These are phyloP conservation scores for Thielaviopsis ethacetica DNA, from an alignment of 2,329 filamentous ascomycete genomes.

Conservation along the genomic window DNA sequence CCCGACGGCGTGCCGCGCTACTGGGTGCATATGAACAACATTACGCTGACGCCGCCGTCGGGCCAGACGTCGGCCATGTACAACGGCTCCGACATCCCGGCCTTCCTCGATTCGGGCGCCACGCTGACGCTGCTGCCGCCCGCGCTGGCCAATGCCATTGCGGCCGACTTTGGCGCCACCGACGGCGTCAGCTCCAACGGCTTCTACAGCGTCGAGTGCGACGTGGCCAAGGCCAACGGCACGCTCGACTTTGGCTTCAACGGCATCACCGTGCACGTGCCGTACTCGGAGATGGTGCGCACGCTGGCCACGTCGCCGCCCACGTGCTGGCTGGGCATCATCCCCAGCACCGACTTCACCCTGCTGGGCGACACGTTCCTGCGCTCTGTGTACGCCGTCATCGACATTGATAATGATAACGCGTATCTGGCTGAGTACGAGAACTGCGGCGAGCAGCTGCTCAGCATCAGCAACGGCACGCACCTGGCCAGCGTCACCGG, in stretches of 20 bases:
- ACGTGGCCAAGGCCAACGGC: constrained; percentile 23
- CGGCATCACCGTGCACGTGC: constrained; percentile 30
- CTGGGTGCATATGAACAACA: constrained; percentile 32
- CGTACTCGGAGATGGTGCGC: constrained; percentile 28
- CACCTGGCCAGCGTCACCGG: constrained; percentile 10
- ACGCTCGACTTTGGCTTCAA: constrained; percentile 33
- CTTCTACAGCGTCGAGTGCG: constrained; percentile 32
- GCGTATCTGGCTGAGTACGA: constrained; percentile 34
- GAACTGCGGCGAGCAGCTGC: constrained; percentile 27
- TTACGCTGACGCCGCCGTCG: constrained; percentile 25
- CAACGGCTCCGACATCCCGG: constrained; percentile 27
- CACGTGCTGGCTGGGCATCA: constrained; percentile 33
- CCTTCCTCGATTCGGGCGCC: constrained; percentile 56
- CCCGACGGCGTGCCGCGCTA: constrained; percentile 37
- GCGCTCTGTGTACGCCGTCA: constrained; percentile 35
- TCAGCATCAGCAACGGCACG: constrained; percentile 7
- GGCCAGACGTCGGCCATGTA: constrained; percentile 19
- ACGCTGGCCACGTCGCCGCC: constrained; percentile 14
- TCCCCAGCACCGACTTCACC: constrained; percentile 28
- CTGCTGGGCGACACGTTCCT: constrained; percentile 39
- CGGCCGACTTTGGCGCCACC: constrained; percentile 30
- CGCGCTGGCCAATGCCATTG: constrained; percentile 32
- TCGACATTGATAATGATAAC: constrained; percentile 32
- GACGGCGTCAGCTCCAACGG: constrained; percentile 22
- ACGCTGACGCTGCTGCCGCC: constrained; percentile 51